A percentile compares a stretch with the other conserved stretches of the same genome.
These are phyloP conservation scores for Leishmania tarentolae DNA, from an alignment of 208 protist species.

Conservation along the genomic window DNA sequence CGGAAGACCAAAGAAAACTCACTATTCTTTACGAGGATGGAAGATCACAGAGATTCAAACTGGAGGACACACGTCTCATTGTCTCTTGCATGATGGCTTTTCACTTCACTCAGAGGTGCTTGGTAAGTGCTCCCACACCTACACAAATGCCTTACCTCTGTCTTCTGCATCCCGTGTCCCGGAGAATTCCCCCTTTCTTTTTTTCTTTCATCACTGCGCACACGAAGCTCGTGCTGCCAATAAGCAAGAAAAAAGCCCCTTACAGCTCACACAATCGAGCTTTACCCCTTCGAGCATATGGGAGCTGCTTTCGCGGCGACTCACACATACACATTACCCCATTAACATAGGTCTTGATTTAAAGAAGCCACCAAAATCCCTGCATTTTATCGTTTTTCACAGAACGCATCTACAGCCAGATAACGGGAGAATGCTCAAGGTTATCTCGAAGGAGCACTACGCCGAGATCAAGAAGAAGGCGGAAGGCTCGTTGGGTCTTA, in stretches of 20 bases:
- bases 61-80: background rate
- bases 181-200: background rate
- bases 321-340: background rate
- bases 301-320: constrained; percentile 1
- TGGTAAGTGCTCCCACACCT: background rate
- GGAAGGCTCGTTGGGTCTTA: constrained; percentile 46
- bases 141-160: background rate
- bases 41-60: background rate
- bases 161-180: background rate
- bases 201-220: background rate
- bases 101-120: background rate
- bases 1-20: background rate
- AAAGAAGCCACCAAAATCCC: background rate
- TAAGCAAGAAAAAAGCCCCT: background rate
- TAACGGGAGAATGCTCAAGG: constrained; percentile 35
- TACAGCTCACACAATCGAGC: constrained; percentile 3
- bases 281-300: background rate
- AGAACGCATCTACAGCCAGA: background rate
- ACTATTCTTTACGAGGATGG: background rate
- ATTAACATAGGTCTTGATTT: background rate
- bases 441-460: constrained; percentile 53
- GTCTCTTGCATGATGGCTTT: background rate
- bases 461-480: constrained; percentile 55
- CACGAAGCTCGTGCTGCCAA: background rate
- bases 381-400: background rate